Base-by-base conservation (phyloP, 1,139 yeast genomes). In the Pichia inconspicua region DNA sequence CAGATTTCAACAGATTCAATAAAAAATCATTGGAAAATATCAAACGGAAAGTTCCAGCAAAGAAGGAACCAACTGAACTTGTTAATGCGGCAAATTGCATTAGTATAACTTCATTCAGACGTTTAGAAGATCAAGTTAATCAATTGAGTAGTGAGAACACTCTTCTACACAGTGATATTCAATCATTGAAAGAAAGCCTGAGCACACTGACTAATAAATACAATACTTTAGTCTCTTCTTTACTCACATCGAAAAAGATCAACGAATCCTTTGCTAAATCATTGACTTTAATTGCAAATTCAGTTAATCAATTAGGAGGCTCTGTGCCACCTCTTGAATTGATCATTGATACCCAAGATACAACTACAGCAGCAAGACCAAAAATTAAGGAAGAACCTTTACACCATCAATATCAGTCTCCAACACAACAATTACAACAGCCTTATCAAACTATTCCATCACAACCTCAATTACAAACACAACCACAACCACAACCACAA, bases 1-100 rank as follows among this genome's bases (percentile, higher is more conserved):
- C 96, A 0, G 89, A 82, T 55, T 92, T 92, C 65, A 77, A 78
- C 55, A 76, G 78, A 40, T 80, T 86, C 63, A 87, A 85, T 60
- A 70, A 78, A 48, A 82, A 80, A 25, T 77, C 85, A 17, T 71
- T 89, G 45, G 94, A 86, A 48, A 82, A 84, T 55, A 88, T 88
- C 60, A 84, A 82, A 58, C 68, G 96, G 40, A 88, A 87, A 62
- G 86, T 87, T 0, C 90, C 96, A 1, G 73, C 75, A 14, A 61
- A 59, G 39, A 61, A 54, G 43, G 64, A 60, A 19, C 53, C 54
- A 25, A 49, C 39, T n/a, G 45, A 48, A 14, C 27, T 34, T 28
- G 40, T 46, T 2, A 22, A 51, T 5, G 46, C 43, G 11, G 45
- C 52, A 7, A 52, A 48, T 36, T 53, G 48, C 39, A 59, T 58